These are phyloP conservation scores for Moesziomyces antarcticus DNA, from an alignment of 1,284 basidiomycete genomes.

Conservation along the genomic window DNA sequence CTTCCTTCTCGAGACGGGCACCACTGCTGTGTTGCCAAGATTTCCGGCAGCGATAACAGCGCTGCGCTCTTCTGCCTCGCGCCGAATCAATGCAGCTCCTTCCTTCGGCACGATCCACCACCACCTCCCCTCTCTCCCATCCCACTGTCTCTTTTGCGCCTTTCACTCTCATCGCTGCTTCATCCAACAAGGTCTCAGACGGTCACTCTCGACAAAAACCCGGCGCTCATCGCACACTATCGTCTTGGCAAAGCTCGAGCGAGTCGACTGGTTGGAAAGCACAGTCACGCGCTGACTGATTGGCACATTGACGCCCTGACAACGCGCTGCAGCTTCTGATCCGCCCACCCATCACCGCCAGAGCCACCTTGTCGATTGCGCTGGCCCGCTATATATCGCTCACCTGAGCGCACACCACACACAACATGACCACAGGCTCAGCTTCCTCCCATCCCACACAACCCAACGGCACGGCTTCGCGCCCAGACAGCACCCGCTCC, in stretches of 20 bases:
- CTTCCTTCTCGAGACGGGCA: neutral
- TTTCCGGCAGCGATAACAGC: constrained; percentile 1
- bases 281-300: constrained; percentile 34
- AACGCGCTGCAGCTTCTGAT: neutral
- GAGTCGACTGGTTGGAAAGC: constrained; percentile 4
- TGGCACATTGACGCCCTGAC: neutral
- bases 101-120: neutral
- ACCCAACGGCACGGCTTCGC: constrained; percentile 2
- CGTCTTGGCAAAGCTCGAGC: no score
- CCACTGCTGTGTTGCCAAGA: constrained; percentile 1
- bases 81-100: neutral
- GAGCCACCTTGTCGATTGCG: neutral
- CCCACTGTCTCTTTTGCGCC: constrained; percentile 2
- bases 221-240: no score
- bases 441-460: constrained; percentile 5
- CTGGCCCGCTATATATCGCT: no score
- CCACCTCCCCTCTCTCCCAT: neutral
- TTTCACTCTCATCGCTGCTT: neutral
- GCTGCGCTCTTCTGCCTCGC: neutral
- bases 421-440: constrained; percentile 8
- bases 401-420: neutral
- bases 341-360: constrained; percentile 2
- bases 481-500: neutral
- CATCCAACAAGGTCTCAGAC: neutral
- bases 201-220: no score